Conservation (phyloP, 768 basidiomycete genomes). For the Podaxis pistillaris region DNA sequence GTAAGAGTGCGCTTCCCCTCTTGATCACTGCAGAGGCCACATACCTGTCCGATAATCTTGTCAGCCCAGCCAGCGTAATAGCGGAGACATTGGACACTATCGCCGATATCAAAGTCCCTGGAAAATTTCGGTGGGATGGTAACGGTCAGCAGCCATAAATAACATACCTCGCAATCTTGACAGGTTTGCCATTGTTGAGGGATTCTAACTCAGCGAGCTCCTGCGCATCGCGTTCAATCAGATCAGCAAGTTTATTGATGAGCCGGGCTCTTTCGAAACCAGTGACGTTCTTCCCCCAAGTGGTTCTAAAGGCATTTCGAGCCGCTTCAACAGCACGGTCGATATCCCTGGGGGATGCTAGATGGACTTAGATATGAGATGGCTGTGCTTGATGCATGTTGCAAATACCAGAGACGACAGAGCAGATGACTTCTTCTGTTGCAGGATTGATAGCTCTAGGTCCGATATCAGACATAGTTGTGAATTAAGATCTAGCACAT, state of each 20-base stretch:
- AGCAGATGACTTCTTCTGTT: constrained; percentile 72
- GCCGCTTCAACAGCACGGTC: constrained; percentile 84
- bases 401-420: constrained; percentile 57
- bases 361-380: constrained; percentile 7
- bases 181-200: constrained; percentile 92
- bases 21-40: constrained; percentile 1
- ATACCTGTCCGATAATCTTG: constrained; percentile 85
- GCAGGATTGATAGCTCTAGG: constrained; percentile 75
- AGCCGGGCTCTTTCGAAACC: constrained; percentile 79
- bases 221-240: constrained; percentile 83
- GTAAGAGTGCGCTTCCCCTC: background rate
- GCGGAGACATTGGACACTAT: constrained; percentile 72
- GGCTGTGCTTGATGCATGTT: background rate
- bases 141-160: background rate
- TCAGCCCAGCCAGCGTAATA: constrained; percentile 98
- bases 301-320: constrained; percentile 75
- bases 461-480: background rate
- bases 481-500: background rate
- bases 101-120: constrained; percentile 81
- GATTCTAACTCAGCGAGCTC: constrained; percentile 82
- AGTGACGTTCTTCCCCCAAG: constrained; percentile 90
- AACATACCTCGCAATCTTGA: constrained; percentile 44
- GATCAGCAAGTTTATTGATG: constrained; percentile 82
- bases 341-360: constrained; percentile 74
- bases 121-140: constrained; percentile 5